Evolutionary conservation across 1,139 yeast species (phyloP).

Genomic region (Meyerozyma guilliermondii): DNA sequence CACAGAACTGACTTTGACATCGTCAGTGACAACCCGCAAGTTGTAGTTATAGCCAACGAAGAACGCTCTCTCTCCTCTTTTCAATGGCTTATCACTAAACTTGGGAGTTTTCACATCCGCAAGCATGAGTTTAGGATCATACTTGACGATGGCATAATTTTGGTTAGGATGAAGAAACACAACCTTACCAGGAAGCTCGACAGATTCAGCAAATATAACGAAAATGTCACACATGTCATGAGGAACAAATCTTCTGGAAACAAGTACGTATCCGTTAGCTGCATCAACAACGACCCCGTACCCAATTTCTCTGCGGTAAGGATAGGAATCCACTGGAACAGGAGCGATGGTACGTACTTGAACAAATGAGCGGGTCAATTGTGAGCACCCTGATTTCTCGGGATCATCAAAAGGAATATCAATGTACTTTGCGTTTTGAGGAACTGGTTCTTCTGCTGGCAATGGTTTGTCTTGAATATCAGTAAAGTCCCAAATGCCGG

Average conservation of each 20-base stretch:
- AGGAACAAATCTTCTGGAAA: constrained; percentile 75
- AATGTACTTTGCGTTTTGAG: constrained; percentile 65
- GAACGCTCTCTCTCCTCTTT: constrained; percentile 69
- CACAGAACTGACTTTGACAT: constrained; percentile 72
- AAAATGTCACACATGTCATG: constrained; percentile 80
- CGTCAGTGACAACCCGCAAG: constrained; percentile 67
- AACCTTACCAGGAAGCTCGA: constrained; percentile 75
- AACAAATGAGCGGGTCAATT: constrained; percentile 49
- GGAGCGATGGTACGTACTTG: constrained; percentile 64
- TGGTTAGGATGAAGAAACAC: constrained; percentile 85
- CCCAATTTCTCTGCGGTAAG: constrained; percentile 56
- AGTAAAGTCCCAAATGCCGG: constrained; percentile 86
- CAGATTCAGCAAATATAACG: constrained; percentile 80
- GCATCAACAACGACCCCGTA: constrained; percentile 84
- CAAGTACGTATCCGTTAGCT: constrained; percentile 70
- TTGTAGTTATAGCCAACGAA: constrained; percentile 79
- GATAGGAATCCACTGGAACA: constrained; percentile 68
- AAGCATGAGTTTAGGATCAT: constrained; percentile 60
- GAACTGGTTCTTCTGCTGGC: constrained; percentile 39
- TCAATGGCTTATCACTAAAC: constrained; percentile 52
- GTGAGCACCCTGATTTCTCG: constrained; percentile 44
- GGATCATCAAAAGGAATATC: constrained; percentile 59
- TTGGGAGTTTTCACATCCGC: constrained; percentile 54
- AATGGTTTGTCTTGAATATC: constrained; percentile 61
- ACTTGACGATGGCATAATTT: constrained; percentile 78